Base-by-base conservation (phyloP, 768 basidiomycete genomes). In the Phaeotremella fagi region DNA sequence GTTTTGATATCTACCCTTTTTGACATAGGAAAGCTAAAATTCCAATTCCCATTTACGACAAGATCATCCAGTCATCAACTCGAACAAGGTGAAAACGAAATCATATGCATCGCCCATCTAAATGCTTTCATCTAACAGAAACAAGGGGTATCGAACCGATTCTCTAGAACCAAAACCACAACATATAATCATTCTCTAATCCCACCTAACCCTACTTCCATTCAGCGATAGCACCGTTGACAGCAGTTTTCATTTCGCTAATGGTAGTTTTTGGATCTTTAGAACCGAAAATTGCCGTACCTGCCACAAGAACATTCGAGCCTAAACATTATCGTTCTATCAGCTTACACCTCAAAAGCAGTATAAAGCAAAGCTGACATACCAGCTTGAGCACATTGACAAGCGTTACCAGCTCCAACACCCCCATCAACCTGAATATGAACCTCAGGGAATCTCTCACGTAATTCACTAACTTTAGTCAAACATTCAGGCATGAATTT, bases 391-490 rank as follows among this genome's bases (percentile, higher is more conserved):
- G 95, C 92, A 66, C 95, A 98, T 48, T 79, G 79, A 65, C 81
- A 86, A 52, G 95, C 81, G 2, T 90, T 98, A 61, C 85, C 86
- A 3, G 88, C 87, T 4, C 90, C 87, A n/a, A 99, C 87, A 33
- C 95, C 95, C 27, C 95, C 95, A 72, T 99, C 95, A 46, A 99
- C 95, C 75, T 99, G 90, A 55, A 99, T 97, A 70, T 98, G 89
- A 75, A 88, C 95, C 52, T 85, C 79, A 4, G 92, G 92, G 78
- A 95, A 98, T 24, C 91, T 83, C 29, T 80, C 78, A 15, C 95
- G 86, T 52, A 98, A 83, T 70, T 95, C 89, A 22, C 85, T 77
- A 15, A 98, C 90, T 77, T 99, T 97, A 60, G 87, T 84, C 24
- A 98, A 83, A 70, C 92, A 97, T 62, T 87, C 82, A 7, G 89